A percentile compares a stretch with the other conserved stretches of the same genome.
phyloP scores from a whole-genome alignment of 23 red algal genomes.

The Gracilariopsis chorda region DNA sequence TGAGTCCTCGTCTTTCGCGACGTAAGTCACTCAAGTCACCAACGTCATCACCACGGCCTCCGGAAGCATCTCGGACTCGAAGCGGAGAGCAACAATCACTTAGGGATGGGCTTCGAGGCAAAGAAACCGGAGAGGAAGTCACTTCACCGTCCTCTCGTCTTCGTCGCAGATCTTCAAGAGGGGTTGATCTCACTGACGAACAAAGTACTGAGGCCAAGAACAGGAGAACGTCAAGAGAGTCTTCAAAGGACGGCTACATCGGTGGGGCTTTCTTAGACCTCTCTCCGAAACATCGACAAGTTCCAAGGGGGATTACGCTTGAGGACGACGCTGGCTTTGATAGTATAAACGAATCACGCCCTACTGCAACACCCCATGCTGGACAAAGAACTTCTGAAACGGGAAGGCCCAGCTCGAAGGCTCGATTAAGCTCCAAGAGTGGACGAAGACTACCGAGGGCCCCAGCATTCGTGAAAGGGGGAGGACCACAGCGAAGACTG shows the following conservation, averaged over 20 bases:
- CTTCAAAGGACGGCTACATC: not conserved
- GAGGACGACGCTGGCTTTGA: conserved; percentile 21
- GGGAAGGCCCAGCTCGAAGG: not conserved
- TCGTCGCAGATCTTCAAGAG: conserved; percentile 8
- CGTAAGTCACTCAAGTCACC: conserved; percentile 19
- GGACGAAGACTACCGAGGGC: conserved; percentile 50
- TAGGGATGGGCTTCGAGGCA: not conserved
- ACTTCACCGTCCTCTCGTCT: not conserved
- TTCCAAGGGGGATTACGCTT: conserved; percentile 38
- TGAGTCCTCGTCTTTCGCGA: not conserved
- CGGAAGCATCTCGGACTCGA: not conserved
- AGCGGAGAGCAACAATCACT: not conserved
- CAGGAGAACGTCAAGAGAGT: not conserved
- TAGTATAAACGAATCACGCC: not conserved
- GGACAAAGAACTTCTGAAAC: not conserved
- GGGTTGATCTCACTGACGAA: not conserved
- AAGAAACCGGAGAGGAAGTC: not conserved
- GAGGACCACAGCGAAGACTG: conserved; percentile 45
- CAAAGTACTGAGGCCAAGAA: not conserved
- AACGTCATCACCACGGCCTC: not conserved
- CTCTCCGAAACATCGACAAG: conserved; percentile 8
- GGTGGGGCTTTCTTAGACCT: conserved; percentile 26
- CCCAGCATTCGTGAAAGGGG: conserved; percentile 70
- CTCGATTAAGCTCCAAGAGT: not conserved
- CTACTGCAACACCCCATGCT: not conserved